These are phyloP conservation scores for Penicillium palitans DNA, from an alignment of 2,329 filamentous ascomycete species.

Conservation along the genomic window DNA sequence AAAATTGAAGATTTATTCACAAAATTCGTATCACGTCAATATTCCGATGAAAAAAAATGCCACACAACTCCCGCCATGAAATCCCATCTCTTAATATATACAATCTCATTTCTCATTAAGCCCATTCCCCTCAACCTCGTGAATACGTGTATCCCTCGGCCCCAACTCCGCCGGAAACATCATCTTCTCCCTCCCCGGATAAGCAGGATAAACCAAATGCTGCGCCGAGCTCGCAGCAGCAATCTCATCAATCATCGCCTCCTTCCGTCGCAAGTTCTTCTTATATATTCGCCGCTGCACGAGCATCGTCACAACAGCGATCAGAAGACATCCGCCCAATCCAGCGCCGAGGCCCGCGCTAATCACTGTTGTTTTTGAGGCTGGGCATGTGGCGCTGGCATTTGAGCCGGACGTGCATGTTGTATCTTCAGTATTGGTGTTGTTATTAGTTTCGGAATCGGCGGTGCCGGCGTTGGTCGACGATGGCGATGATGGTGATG, in stretches of 20 bases:
- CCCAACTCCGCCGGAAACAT: neutral
- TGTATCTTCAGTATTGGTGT: neutral
- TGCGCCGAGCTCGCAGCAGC: neutral
- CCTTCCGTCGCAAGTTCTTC: neutral
- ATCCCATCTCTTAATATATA: neutral
- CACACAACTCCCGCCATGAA: neutral
- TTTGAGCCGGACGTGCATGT: neutral
- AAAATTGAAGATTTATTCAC: neutral
- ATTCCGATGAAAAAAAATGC: neutral
- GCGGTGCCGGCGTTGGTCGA: neutral
- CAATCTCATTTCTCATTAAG: neutral
- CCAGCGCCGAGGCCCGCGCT: neutral
- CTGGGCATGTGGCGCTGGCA: neutral
- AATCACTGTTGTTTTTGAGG: neutral
- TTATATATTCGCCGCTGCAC: conserved; percentile 1
- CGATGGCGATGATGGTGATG: neutral
- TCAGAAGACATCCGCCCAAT: conserved; percentile 1
- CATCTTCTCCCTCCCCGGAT: neutral
- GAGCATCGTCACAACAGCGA: neutral
- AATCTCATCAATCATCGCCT: neutral
- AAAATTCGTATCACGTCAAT: neutral
- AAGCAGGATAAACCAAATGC: neutral
- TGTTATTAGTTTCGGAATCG: neutral
- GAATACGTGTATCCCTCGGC: neutral
- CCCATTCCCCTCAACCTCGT: neutral